Percentiles rank a stretch among this genome's conserved stretches.
Evolutionary conservation across 2,329 filamentous ascomycete species (phyloP).

Genomic region (Aspergillus sp.): DNA sequence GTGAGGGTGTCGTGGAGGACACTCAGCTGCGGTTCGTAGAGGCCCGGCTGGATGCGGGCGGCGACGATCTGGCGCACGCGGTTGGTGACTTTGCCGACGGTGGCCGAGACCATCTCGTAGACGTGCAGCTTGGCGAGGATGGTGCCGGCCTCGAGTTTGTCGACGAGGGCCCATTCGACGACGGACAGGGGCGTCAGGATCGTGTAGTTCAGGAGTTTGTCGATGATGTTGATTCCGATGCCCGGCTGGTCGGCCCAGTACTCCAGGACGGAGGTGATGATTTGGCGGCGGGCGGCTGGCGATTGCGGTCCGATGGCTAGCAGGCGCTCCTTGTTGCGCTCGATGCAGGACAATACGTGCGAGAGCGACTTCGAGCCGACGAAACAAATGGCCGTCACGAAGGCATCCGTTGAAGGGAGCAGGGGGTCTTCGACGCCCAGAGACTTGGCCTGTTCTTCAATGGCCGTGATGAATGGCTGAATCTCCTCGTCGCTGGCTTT

Average conservation of each 20-base stretch:
- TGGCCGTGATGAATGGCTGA: conserved; percentile 73
- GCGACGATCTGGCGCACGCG: conserved; percentile 77
- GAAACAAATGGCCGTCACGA: conserved; percentile 89
- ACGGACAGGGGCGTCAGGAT: conserved; percentile 84
- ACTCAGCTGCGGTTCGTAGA: conserved; percentile 53
- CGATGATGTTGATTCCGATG: conserved; percentile 85
- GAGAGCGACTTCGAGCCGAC: conserved; percentile 94
- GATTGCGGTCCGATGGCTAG: conserved; percentile 74
- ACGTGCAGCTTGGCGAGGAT: conserved; percentile 71
- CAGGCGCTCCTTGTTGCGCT: conserved; percentile 87
- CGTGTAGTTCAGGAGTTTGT: conserved; percentile 96
- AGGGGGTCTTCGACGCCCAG: conserved; percentile 69
- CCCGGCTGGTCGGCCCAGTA: conserved; percentile 95
- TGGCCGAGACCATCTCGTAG: conserved; percentile 87
- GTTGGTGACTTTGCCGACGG: conserved; percentile 83
- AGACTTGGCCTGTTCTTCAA: conserved; percentile 73
- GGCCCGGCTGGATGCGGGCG: conserved; percentile 57
- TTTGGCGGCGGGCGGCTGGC: conserved; percentile 75
- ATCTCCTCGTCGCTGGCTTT: conserved; percentile 86
- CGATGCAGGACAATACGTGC: conserved; percentile 92
- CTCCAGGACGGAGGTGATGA: conserved; percentile 82
- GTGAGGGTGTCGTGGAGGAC: conserved; percentile 65
- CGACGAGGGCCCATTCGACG: conserved; percentile 81
- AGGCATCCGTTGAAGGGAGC: conserved; percentile 85
- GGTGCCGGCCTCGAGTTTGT: conserved; percentile 62